Evolutionary conservation across 768 basidiomycete species (phyloP), one percentile per base, ranked within the genome.

Genomic region (Multifurca ochricompacta): DNA sequence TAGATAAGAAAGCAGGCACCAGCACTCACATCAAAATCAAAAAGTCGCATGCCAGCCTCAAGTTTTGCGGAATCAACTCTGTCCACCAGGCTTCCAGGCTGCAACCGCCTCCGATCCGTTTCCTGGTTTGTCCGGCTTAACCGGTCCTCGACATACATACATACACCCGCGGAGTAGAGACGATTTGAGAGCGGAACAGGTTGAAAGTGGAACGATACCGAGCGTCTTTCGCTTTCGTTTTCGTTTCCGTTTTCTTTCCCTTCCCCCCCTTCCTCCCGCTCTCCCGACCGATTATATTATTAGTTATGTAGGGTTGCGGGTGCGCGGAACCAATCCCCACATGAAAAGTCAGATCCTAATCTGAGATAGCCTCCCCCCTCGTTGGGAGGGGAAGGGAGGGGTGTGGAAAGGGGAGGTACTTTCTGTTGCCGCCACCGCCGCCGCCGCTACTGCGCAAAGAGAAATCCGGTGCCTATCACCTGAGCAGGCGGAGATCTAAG

Each of bases 401-500:
- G n/a, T n/a, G n/a, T n/a, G n/a, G n/a, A n/a, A n/a, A n/a, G n/a
- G n/a, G n/a, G n/a, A n/a, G n/a, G n/a, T n/a, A n/a, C n/a, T n/a
- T n/a, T n/a, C n/a, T n/a, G n/a, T n/a, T n/a, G n/a, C n/a, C n/a
- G n/a, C n/a, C n/a, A n/a, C n/a, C n/a, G n/a, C n/a, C n/a, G n/a
- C n/a, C n/a, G n/a, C n/a, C n/a, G n/a, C 9, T 35, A 45, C 35
- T 45, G 39, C 31, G 40, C 37, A 34, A 27, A 2, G 36, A 25
- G 48, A 35, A 39, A 49, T 28, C 41, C 43, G 31, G 54, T 56
- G 43, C 41, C 54, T 45, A 37, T 46, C 31, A 31, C 43, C 31
- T 23, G 31, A 30, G 55, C 55, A 50, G 55, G 47, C 55, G 55
- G 55, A 52, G 44, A 47, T 45, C 42, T 56, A 56, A 56, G 55